These are phyloP conservation scores for Penicillium sp. DNA, from an alignment of 2,329 filamentous ascomycete species.

Conservation along the genomic window DNA sequence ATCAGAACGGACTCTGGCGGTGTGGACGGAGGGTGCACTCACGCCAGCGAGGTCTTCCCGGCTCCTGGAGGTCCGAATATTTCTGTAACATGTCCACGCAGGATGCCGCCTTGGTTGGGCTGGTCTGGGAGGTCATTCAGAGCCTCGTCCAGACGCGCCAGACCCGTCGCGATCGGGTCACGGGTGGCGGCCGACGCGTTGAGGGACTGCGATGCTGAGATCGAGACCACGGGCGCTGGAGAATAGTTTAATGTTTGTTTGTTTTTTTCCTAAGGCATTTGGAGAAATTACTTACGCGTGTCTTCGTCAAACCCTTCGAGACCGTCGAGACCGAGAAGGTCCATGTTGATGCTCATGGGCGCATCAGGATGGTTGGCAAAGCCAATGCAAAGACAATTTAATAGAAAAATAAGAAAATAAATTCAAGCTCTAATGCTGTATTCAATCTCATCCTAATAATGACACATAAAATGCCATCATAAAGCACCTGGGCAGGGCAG, in stretches of 20 bases:
- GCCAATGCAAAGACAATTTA: background rate
- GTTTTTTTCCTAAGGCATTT: background rate
- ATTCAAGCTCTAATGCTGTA: background rate
- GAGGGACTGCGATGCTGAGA: constrained; percentile 39
- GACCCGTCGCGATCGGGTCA: constrained; percentile 42
- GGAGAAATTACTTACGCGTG: constrained; percentile 25
- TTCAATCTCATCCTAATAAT: background rate
- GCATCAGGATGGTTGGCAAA: constrained; percentile 8
- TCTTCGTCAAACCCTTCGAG: constrained; percentile 19
- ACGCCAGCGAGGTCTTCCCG: constrained; percentile 84
- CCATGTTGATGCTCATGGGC: constrained; percentile 29
- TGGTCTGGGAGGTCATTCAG: constrained; percentile 16
- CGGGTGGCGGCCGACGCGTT: constrained; percentile 25
- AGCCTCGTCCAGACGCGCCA: constrained; percentile 48
- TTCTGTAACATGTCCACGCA: constrained; percentile 76
- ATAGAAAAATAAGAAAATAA: background rate
- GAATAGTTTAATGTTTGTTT: constrained; percentile 1
- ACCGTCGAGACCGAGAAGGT: constrained; percentile 31
- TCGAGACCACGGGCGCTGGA: constrained; percentile 33
- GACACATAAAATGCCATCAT: background rate
- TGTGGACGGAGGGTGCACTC: constrained; percentile 35
- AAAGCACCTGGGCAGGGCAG: background rate
- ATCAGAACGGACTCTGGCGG: constrained; percentile 13
- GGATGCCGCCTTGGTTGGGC: constrained; percentile 53
- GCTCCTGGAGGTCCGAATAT: constrained; percentile 82